phyloP scores from a whole-genome alignment of 495 filamentous ascomycete genomes.

The Xylaria cubensis region DNA sequence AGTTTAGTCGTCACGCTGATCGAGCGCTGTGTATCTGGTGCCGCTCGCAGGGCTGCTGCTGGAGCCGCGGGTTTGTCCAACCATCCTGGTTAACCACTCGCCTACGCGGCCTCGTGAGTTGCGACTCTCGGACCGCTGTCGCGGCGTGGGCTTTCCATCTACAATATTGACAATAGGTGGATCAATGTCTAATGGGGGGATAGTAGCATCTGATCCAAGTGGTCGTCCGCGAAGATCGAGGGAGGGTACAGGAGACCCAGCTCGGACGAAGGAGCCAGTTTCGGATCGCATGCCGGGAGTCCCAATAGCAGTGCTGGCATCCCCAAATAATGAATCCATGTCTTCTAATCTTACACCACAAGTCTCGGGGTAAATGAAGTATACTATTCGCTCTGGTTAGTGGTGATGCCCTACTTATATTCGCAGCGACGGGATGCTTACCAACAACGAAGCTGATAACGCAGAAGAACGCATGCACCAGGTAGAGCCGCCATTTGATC shows the following conservation, averaged over 20 bases:
- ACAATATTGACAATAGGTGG: constrained; percentile 45
- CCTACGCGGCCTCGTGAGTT: constrained; percentile 49
- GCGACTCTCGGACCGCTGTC: constrained; percentile 34
- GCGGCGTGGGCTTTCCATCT: constrained; percentile 33
- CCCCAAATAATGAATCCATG: constrained; percentile 91
- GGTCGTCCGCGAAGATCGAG: constrained; percentile 68
- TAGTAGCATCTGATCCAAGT: constrained; percentile 42
- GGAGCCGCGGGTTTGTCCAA: constrained; percentile 42
- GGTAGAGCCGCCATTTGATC: constrained; percentile 92
- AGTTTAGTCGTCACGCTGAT: constrained; percentile 51
- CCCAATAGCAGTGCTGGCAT: constrained; percentile 76
- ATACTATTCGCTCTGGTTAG: constrained; percentile 65
- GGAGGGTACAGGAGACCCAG: constrained; percentile 76
- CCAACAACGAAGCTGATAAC: constrained; percentile 94
- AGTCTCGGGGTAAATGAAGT: constrained; percentile 96
- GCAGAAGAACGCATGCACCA: constrained; percentile 97
- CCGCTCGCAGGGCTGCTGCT: constrained; percentile 42
- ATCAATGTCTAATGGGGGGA: constrained; percentile 49
- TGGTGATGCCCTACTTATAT: not conserved
- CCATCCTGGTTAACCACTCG: constrained; percentile 57
- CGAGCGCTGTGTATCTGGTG: constrained; percentile 50
- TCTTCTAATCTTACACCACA: constrained; percentile 94
- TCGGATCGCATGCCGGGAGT: constrained; percentile 61
- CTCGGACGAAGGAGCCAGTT: constrained; percentile 73
- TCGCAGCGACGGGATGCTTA: constrained; percentile 55